Percentiles rank a stretch among this genome's conserved stretches.
Evolutionary conservation across 805 yeast species (phyloP).

Genomic region (Schwanniomyces sp.): DNA sequence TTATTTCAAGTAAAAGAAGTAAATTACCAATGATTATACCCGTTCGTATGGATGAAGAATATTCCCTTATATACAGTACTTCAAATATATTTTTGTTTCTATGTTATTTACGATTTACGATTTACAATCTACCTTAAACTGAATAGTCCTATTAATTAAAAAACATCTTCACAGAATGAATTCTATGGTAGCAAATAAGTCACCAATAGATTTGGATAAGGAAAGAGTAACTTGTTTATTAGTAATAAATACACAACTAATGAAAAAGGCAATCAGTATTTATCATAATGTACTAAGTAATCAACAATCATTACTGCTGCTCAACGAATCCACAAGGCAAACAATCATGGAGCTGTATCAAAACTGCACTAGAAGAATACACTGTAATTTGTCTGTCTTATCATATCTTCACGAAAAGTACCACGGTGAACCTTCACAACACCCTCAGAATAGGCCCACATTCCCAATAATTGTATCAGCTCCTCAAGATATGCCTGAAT

Average conservation of each 20-base stretch:
- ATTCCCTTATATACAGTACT: no score
- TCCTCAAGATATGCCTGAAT: constrained; percentile 56
- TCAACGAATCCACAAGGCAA: constrained; percentile 32
- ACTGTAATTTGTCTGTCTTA: constrained; percentile 41
- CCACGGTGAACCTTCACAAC: constrained; percentile 27
- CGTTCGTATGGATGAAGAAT: no score
- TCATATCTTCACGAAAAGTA: constrained; percentile 39
- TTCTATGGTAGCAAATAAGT: background rate
- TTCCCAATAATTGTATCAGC: constrained; percentile 55
- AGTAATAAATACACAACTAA: constrained; percentile 41
- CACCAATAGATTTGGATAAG: constrained; percentile 27
- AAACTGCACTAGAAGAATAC: constrained; percentile 40
- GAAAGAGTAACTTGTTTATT: constrained; percentile 43
- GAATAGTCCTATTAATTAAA: background rate
- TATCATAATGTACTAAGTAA: constrained; percentile 35
- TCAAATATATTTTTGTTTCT: no score
- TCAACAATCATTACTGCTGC: constrained; percentile 30
- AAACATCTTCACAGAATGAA: constrained; percentile 2
- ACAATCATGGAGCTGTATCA: constrained; percentile 35
- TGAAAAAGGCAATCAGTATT: constrained; percentile 39
- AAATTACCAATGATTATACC: no score
- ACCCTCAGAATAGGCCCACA: constrained; percentile 23
- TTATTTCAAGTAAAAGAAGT: no score
- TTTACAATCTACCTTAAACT: no score
- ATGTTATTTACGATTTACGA: no score